A percentile compares a stretch with the other conserved stretches of the same genome.
phyloP scores from a whole-genome alignment of 2,329 filamentous ascomycete genomes.

The Juglanconis juglandina region DNA sequence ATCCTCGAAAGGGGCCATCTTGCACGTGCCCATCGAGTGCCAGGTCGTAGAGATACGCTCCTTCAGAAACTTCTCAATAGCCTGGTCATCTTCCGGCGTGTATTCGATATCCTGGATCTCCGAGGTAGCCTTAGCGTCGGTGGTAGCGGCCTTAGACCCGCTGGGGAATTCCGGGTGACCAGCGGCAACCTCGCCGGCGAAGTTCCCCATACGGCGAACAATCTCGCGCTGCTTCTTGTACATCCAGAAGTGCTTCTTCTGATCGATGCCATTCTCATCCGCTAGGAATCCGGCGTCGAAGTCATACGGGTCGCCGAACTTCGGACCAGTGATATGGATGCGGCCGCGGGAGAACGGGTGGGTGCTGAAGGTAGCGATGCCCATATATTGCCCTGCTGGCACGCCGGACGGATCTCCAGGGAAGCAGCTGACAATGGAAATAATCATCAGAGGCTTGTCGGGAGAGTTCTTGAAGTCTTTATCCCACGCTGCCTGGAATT shows the following conservation, averaged over 20 bases:
- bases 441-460: constrained; percentile 44
- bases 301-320: constrained; percentile 42
- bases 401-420: constrained; percentile 39
- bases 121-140: not conserved
- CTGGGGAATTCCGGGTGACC: constrained; percentile 43
- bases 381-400: constrained; percentile 46
- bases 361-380: constrained; percentile 49
- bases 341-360: constrained; percentile 61
- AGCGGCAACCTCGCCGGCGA: constrained; percentile 41
- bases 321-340: constrained; percentile 54
- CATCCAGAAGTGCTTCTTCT: constrained; percentile 57
- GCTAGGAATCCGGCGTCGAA: constrained; percentile 58
- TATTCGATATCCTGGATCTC: constrained; percentile 41
- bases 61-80: constrained; percentile 40
- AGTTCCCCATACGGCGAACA: constrained; percentile 51
- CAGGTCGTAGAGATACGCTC: constrained; percentile 36
- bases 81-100: constrained; percentile 43
- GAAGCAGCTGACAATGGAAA: constrained; percentile 37
- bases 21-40: constrained; percentile 43
- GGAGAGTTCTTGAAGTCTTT: constrained; percentile 21
- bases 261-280: constrained; percentile 48
- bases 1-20: constrained; percentile 39
- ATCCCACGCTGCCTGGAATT: constrained; percentile 23
- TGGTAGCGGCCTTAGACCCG: not conserved
- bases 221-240: constrained; percentile 66